Evolutionary conservation across 139 green algal species (phyloP).

Genomic region (Chlorella sp.): DNA sequence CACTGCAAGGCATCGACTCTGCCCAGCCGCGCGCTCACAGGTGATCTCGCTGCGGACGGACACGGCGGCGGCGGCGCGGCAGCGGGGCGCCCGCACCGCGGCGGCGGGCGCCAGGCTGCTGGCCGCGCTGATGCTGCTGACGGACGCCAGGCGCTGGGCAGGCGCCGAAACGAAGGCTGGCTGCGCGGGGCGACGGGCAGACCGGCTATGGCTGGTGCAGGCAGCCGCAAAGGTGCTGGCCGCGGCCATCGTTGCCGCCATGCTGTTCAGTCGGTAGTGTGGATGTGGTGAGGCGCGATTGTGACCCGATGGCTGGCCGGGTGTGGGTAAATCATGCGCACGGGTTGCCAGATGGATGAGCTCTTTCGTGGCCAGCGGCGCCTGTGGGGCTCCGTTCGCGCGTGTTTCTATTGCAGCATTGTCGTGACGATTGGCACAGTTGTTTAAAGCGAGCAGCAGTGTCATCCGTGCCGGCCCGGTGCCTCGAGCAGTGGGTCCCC

Average conservation of each 20-base stretch:
- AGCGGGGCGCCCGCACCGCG: background rate
- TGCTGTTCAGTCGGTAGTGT: background rate
- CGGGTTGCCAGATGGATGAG: too few species aligned
- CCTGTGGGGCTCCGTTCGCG: too few species aligned
- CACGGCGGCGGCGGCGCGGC: conserved; percentile 13
- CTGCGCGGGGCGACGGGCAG: too few species aligned
- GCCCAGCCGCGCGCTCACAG: background rate
- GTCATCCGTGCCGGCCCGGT: too few species aligned
- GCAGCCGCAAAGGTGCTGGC: background rate
- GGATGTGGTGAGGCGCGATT: too few species aligned
- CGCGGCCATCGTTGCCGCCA: background rate
- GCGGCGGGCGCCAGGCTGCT: background rate
- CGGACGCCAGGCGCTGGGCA: conserved; percentile 6
- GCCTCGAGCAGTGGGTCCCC: too few species aligned
- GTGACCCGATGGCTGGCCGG: too few species aligned
- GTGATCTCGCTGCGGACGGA: conserved; percentile 27
- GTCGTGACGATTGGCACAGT: too few species aligned
- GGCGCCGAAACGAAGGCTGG: background rate
- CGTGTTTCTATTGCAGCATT: too few species aligned
- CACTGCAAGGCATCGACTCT: background rate
- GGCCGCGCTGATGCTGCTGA: conserved; percentile 11
- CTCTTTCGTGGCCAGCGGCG: too few species aligned
- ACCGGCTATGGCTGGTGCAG: conserved; percentile 16
- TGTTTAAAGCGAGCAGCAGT: too few species aligned
- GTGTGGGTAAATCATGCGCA: too few species aligned